Base-by-base conservation (phyloP, 306 rosid genomes). In the Datisca glomerata region DNA sequence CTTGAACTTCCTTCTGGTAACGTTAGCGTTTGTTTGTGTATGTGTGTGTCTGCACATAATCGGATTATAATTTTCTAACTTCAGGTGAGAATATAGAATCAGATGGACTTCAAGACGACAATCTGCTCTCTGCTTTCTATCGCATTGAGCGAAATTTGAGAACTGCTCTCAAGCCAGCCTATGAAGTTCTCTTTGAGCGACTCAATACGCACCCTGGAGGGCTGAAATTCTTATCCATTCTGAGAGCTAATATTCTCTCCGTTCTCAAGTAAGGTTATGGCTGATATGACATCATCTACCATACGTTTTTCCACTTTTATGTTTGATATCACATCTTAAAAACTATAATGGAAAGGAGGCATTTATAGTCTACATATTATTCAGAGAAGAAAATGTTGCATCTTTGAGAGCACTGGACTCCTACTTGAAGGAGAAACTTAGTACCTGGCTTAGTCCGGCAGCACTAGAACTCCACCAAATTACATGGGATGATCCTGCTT, bases 401-500 rank as follows among this genome's bases (percentile, higher is more conserved):
- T 76, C 93, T 43, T 36, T 87, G 69, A 70, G 89, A 70, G 94
- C 94, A 17, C 12, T 87, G 75, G 96, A 82, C 65, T 76, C 93
- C 56, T 66, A 83, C 67, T 72, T 87, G 44, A 76, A 79, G 72
- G 96, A 82, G 61, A 87, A 87, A 55, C 76, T 87, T 48, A 57
- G 72, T 53, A 82, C 81, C 1, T 82, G 94, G 94, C 93, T 87
- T 44, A 82, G 89, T 72, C 96, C 96, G 51, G 96, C 96, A 72
- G 67, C 84, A 44, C 74, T 82, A 68, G 94, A 82, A 81, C 94
- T 87, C 62, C 96, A 82, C 51, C 96, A 81, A 44, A 87, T 87
- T 51, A 87, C 96, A 47, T 87, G 96, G 96, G 85, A 79, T 50
- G 87, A 87, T 61, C 78, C 96, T 49, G 96, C 96, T 72, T 87